Percentiles rank a stretch among this genome's conserved stretches.
phyloP scores from a whole-genome alignment of 2,329 filamentous ascomycete species.

The Phoma sp. region DNA sequence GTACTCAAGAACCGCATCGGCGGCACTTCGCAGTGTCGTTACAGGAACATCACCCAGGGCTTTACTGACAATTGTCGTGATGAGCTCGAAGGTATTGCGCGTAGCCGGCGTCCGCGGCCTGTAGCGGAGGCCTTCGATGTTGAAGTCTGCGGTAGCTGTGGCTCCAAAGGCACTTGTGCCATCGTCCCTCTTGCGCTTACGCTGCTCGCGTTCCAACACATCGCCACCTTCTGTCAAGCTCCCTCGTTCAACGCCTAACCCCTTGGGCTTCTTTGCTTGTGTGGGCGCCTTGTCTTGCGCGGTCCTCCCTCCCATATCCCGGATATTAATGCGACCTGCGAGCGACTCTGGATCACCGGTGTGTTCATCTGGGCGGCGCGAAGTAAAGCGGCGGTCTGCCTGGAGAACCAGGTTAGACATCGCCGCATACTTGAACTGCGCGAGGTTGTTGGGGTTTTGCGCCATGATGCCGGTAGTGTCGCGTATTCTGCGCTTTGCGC shows the following conservation, averaged over 20 bases:
- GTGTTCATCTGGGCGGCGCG: conserved; percentile 88
- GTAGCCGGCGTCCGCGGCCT: conserved; percentile 90
- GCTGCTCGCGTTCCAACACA: conserved; percentile 81
- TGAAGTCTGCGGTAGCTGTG: conserved; percentile 76
- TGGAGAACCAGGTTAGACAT: conserved; percentile 99
- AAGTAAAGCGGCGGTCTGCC: conserved; percentile 95
- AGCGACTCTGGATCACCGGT: conserved; percentile 98
- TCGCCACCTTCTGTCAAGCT: conserved; percentile 80
- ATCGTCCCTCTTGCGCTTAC: conserved; percentile 81
- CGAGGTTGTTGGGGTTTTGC: conserved; percentile 67
- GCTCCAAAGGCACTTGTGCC: conserved; percentile 68
- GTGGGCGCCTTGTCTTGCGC: conserved; percentile 80
- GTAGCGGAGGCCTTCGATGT: conserved; percentile 91
- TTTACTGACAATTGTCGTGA: conserved; percentile 86
- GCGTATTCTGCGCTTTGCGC: conserved; percentile 30
- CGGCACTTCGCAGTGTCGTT: conserved; percentile 89
- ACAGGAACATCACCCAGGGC: conserved; percentile 92
- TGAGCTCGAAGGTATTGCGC: conserved; percentile 90
- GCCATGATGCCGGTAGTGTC: conserved; percentile 32
- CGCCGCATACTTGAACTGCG: conserved; percentile 98
- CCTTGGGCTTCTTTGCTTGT: conserved; percentile 72
- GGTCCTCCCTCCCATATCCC: conserved; percentile 90
- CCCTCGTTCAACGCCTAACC: conserved; percentile 74
- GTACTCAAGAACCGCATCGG: conserved; percentile 87
- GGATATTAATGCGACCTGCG: conserved; percentile 89